Evolutionary conservation across 1,284 basidiomycete species (phyloP).

Genomic region (Ceratobasidium sp.): DNA sequence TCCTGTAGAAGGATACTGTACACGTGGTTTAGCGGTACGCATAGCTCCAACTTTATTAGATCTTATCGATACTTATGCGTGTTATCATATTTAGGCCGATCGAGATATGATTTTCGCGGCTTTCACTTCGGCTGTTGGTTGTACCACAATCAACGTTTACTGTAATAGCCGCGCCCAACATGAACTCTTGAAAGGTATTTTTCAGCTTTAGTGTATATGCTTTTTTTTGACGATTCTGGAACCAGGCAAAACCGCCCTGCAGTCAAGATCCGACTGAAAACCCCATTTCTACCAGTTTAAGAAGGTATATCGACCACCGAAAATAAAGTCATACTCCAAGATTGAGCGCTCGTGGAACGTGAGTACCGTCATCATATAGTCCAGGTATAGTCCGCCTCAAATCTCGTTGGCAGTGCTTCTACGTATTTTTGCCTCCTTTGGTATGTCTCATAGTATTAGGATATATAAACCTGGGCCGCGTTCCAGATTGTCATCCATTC

Average conservation of each 20-base stretch:
- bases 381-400: not conserved
- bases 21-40: not conserved
- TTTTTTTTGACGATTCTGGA: not conserved
- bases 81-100: not conserved
- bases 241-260: not conserved
- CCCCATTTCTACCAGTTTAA: not conserved
- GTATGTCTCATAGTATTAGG: not conserved
- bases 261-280: not conserved
- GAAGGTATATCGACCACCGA: not conserved
- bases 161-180: not conserved
- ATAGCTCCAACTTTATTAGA: not conserved
- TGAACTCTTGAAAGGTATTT: not conserved
- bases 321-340: not conserved
- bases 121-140: not conserved
- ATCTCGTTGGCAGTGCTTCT: not conserved
- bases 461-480: not conserved
- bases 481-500: not conserved
- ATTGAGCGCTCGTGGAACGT: not conserved
- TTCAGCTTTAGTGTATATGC: not conserved
- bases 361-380: not conserved
- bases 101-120: not conserved
- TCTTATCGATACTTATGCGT: not conserved
- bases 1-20: not conserved
- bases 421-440: not conserved
- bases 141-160: not conserved